These are phyloP conservation scores for Cyberlindnera saturnus DNA, from an alignment of 805 yeast species.

Conservation along the genomic window DNA sequence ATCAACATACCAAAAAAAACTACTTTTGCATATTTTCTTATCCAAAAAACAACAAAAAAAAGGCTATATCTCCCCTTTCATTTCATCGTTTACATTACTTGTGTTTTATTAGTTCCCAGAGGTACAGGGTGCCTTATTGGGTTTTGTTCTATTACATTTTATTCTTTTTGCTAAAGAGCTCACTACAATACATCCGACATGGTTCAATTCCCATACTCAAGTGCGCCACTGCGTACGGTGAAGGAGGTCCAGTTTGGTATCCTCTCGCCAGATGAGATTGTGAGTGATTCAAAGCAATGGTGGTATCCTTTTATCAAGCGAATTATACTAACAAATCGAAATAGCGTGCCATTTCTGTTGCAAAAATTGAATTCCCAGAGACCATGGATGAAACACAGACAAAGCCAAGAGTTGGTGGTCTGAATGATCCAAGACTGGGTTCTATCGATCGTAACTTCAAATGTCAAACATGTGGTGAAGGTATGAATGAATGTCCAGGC, in stretches of 20 bases:
- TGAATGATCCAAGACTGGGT: slow-evolving; percentile 95
- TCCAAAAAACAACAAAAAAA: slow-evolving; percentile 3
- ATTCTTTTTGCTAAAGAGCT: neutral
- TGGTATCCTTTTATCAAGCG: neutral
- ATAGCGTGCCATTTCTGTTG: slow-evolving; percentile 91
- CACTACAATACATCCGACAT: slow-evolving; percentile 13
- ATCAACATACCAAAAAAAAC: neutral
- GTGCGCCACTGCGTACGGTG: slow-evolving; percentile 96
- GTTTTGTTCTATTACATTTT: neutral
- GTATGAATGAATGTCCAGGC: slow-evolving; percentile 99
- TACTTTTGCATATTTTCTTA: neutral
- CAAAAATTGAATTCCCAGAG: slow-evolving; percentile 96
- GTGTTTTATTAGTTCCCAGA: neutral
- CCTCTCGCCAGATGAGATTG: slow-evolving; percentile 92
- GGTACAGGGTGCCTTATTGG: slow-evolving; percentile 1
- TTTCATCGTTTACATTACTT: neutral
- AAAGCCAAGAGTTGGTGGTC: slow-evolving; percentile 93
- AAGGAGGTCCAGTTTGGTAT: slow-evolving; percentile 99
- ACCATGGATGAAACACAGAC: slow-evolving; percentile 98
- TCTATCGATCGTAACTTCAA: slow-evolving; percentile 94
- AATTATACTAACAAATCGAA: slow-evolving; percentile 13
- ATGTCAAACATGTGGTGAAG: slow-evolving; percentile 99
- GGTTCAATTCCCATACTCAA: slow-evolving; percentile 80
- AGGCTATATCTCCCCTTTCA: neutral
- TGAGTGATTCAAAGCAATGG: slow-evolving; percentile 23